Conservation (phyloP, 2,329 filamentous ascomycete species). For the Ophiosphaerella korrae region DNA sequence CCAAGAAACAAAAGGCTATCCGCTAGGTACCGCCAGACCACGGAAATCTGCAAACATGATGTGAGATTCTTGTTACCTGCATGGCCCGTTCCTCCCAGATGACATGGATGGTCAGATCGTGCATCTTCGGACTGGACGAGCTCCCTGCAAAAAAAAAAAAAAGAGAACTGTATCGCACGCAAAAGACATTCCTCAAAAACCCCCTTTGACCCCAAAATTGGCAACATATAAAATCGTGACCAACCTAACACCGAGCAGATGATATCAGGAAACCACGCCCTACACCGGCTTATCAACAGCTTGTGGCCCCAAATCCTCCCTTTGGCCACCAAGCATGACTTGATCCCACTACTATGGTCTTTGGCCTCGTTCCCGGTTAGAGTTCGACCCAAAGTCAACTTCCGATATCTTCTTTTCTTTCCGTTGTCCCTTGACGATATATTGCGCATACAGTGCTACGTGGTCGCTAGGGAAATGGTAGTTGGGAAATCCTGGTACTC, state of each 20-base stretch:
- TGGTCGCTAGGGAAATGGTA: slow-evolving; percentile 95
- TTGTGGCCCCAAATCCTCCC: slow-evolving; percentile 23
- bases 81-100: slow-evolving; percentile 27
- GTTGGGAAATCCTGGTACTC: slow-evolving; percentile 89
- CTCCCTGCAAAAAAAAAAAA: slow-evolving; percentile 20
- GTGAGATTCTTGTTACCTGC: slow-evolving; percentile 36
- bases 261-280: slow-evolving; percentile 38
- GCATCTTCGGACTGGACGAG: slow-evolving; percentile 24
- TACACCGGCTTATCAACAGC: slow-evolving; percentile 39
- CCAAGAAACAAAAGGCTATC: slow-evolving; percentile 19
- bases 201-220: slow-evolving; percentile 28
- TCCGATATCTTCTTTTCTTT: slow-evolving; percentile 68
- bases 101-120: slow-evolving; percentile 17
- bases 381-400: slow-evolving; percentile 46
- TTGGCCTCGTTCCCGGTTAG: slow-evolving; percentile 30
- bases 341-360: slow-evolving; percentile 23
- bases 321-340: slow-evolving; percentile 7
- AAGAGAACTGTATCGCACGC: slow-evolving; percentile 13
- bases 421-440: slow-evolving; percentile 77
- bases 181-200: slow-evolving; percentile 32
- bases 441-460: slow-evolving; percentile 86
- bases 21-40: slow-evolving; percentile 19
- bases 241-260: slow-evolving; percentile 42
- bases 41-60: slow-evolving; percentile 39
- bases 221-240: slow-evolving; percentile 25